Conservation (phyloP, 1,139 yeast species). For the Protomyces gravidus region DNA sequence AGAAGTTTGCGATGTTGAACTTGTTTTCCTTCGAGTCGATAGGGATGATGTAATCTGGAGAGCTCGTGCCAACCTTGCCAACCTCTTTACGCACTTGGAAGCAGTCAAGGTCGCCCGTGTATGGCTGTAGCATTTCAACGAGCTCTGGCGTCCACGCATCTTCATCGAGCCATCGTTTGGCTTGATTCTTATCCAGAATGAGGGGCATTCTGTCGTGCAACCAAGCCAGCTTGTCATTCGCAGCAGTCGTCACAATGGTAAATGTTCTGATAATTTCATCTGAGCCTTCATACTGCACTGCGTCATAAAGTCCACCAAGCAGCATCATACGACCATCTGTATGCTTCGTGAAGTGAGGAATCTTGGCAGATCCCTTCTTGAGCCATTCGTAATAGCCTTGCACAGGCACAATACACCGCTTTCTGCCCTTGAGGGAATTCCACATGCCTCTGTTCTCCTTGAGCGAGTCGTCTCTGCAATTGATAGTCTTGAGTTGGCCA, state of each 20-base stretch:
- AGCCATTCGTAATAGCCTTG: slow-evolving; percentile 86
- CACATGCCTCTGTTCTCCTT: slow-evolving; percentile 37
- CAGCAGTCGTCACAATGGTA: slow-evolving; percentile 70
- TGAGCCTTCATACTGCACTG: slow-evolving; percentile 38
- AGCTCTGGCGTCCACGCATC: slow-evolving; percentile 35
- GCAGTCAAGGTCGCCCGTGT: slow-evolving; percentile 43
- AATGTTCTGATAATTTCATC: slow-evolving; percentile 47
- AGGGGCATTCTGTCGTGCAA: slow-evolving; percentile 75
- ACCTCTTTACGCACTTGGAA: slow-evolving; percentile 60
- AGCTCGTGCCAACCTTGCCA: slow-evolving; percentile 57
- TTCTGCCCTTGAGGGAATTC: slow-evolving; percentile 40
- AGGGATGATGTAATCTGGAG: slow-evolving; percentile 34
- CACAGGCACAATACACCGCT: slow-evolving; percentile 65
- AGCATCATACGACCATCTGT: slow-evolving; percentile 52
- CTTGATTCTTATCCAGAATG: slow-evolving; percentile 48
- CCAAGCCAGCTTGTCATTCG: slow-evolving; percentile 53
- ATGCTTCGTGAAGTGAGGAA: slow-evolving; percentile 62
- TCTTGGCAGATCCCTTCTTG: slow-evolving; percentile 42
- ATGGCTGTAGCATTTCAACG: slow-evolving; percentile 10
- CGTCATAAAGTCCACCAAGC: slow-evolving; percentile 65
- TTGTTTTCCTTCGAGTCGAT: slow-evolving; percentile 24
- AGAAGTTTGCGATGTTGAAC: slow-evolving; percentile 27
- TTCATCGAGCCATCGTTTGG: slow-evolving; percentile 62
- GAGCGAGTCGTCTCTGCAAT: slow-evolving; percentile 41
- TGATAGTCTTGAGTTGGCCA: slow-evolving; percentile 38